Conservation (phyloP, 2,329 filamentous ascomycete genomes). For the Pestalotiopsis sp. region DNA sequence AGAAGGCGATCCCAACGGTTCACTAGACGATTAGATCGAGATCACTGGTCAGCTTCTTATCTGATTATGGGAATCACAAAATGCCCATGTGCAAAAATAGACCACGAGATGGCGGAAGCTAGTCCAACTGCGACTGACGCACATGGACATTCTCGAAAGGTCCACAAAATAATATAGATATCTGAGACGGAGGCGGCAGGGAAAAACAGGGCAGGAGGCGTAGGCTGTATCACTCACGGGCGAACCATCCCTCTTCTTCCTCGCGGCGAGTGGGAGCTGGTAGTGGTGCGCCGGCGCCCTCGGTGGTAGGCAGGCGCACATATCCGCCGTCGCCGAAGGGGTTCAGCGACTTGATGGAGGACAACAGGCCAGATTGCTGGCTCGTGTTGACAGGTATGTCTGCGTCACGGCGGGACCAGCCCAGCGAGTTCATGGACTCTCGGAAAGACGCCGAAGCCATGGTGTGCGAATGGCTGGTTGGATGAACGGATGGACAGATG, state of each 20-base stretch:
- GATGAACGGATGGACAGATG: background rate
- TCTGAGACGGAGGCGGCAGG: slow-evolving; percentile 28
- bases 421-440: slow-evolving; percentile 91
- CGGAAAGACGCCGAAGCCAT: slow-evolving; percentile 92
- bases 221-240: slow-evolving; percentile 68
- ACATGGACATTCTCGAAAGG: slow-evolving; percentile 41
- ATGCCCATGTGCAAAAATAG: slow-evolving; percentile 42
- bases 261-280: slow-evolving; percentile 84
- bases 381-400: slow-evolving; percentile 76
- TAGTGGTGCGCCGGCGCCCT: slow-evolving; percentile 80
- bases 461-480: slow-evolving; percentile 18
- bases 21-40: slow-evolving; percentile 59
- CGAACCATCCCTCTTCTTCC: slow-evolving; percentile 95
- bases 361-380: slow-evolving; percentile 73
- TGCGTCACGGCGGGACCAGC: slow-evolving; percentile 85
- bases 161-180: slow-evolving; percentile 41
- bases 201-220: slow-evolving; percentile 34
- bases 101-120: slow-evolving; percentile 39
- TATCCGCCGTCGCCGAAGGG: slow-evolving; percentile 87
- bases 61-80: slow-evolving; percentile 22
- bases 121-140: slow-evolving; percentile 34
- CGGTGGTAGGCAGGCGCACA: slow-evolving; percentile 85
- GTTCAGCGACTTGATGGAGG: slow-evolving; percentile 82
- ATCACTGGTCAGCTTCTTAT: slow-evolving; percentile 32
- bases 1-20: slow-evolving; percentile 96